A percentile compares a stretch with the other conserved stretches of the same genome.
These are phyloP conservation scores for Diaporthe sp. DNA, from an alignment of 2,329 filamentous ascomycete species.

Conservation along the genomic window DNA sequence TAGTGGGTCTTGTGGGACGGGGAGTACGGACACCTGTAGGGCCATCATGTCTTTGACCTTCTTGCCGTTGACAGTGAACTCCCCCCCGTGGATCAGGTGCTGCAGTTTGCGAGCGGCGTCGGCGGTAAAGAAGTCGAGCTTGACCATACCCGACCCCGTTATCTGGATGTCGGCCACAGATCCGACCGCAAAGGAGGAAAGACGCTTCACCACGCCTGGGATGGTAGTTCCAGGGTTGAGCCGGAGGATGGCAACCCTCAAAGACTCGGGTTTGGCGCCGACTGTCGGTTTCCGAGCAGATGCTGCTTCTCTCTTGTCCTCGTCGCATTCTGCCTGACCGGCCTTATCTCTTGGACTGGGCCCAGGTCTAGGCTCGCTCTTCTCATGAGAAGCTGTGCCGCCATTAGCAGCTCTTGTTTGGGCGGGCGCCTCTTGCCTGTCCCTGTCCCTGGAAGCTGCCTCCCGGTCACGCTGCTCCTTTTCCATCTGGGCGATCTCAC, in stretches of 20 bases:
- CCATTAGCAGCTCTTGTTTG: background rate
- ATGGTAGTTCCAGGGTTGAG: background rate
- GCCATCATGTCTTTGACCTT: background rate
- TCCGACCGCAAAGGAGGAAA: background rate
- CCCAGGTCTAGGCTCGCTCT: background rate
- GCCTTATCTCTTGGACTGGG: background rate
- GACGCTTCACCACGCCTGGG: background rate
- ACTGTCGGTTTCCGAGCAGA: background rate
- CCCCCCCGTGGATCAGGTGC: background rate
- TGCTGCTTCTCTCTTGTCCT: background rate
- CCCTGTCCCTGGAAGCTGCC: background rate
- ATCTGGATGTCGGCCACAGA: background rate
- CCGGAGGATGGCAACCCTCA: background rate
- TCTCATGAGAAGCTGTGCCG: background rate
- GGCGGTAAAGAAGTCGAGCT: conserved; percentile 4
- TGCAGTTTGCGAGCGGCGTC: background rate
- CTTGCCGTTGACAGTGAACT: conserved; percentile 7
- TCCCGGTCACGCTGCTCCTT: conserved; percentile 5
- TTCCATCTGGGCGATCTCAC: background rate
- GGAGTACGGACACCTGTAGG: background rate
- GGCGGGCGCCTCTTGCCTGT: background rate
- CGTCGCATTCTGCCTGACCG: background rate
- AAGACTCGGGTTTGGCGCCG: background rate
- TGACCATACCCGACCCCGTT: background rate
- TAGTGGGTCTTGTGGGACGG: background rate